Percentiles rank a stretch among this genome's conserved stretches.
phyloP scores from a whole-genome alignment of 352 stramenopile species.

The Globisporangium mamillatum region DNA sequence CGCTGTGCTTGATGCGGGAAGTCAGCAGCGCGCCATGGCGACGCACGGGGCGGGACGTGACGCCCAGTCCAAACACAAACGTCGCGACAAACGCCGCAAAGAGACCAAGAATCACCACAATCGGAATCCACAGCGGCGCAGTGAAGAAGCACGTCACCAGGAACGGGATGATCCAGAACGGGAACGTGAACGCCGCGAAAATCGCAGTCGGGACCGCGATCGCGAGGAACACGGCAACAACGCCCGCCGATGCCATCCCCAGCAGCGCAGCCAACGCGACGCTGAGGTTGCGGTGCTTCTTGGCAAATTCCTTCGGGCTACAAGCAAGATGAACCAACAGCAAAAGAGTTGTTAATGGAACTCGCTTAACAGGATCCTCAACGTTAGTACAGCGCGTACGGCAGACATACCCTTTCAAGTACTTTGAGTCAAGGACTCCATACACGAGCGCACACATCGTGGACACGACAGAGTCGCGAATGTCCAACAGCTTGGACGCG shows the following conservation, averaged over 20 bases:
- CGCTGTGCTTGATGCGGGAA: slow-evolving; percentile 78
- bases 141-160: slow-evolving; percentile 75
- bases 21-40: slow-evolving; percentile 71
- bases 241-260: slow-evolving; percentile 47
- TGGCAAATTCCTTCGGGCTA: slow-evolving; percentile 59
- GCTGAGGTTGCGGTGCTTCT: slow-evolving; percentile 75
- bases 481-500: slow-evolving; percentile 67
- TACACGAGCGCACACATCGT: slow-evolving; percentile 45
- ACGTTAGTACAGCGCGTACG: not conserved
- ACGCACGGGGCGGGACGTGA: slow-evolving; percentile 73
- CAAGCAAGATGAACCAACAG: slow-evolving; percentile 6
- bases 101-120: slow-evolving; percentile 55
- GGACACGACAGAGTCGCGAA: slow-evolving; percentile 60
- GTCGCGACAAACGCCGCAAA: slow-evolving; percentile 68
- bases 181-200: slow-evolving; percentile 75
- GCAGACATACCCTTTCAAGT: slow-evolving; percentile 36
- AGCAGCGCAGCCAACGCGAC: slow-evolving; percentile 53
- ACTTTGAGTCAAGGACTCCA: slow-evolving; percentile 31
- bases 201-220: slow-evolving; percentile 67
- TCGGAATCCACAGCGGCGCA: slow-evolving; percentile 71
- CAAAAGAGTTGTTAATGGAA: not conserved
- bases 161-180: slow-evolving; percentile 85
- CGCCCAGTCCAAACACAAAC: slow-evolving; percentile 71
- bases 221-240: slow-evolving; percentile 55
- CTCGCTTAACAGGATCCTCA: not conserved